A percentile compares a stretch with the other conserved stretches of the same genome.
These are phyloP conservation scores for Oryza officinalis DNA, from an alignment of 176 grass and related monocot species.

Conservation along the genomic window DNA sequence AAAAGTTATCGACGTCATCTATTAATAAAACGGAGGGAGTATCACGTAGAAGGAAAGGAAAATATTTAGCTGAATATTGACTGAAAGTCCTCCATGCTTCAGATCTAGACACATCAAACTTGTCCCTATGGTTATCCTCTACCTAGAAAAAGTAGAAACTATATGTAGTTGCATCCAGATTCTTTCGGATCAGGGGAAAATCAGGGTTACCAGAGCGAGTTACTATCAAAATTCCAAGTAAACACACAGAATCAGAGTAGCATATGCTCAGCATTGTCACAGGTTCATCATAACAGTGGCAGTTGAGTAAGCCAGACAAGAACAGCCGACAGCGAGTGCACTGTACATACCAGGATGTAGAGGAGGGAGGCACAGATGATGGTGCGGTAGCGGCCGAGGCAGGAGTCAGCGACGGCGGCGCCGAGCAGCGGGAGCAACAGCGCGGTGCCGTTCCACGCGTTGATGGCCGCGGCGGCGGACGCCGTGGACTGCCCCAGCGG, in stretches of 20 bases:
- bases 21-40: too few relatives aligned
- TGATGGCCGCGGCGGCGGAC: conserved; percentile 33
- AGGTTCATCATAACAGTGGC: neutral
- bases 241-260: neutral
- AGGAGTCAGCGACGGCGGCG: conserved; percentile 44
- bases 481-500: conserved; percentile 33
- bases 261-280: neutral
- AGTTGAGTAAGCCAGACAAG: too few relatives aligned
- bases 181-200: too few relatives aligned
- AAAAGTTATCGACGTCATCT: too few relatives aligned
- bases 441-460: conserved; percentile 31
- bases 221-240: neutral
- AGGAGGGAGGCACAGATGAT: conserved; percentile 38
- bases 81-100: neutral
- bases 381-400: conserved; percentile 42
- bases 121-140: neutral
- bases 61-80: neutral
- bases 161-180: too few relatives aligned
- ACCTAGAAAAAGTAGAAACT: neutral
- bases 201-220: neutral
- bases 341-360: conserved; percentile 35
- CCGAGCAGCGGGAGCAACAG: conserved; percentile 43
- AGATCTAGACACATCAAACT: neutral
- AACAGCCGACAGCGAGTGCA: too few relatives aligned
- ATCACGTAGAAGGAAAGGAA: neutral